Percentiles rank a stretch among this genome's conserved stretches.
Evolutionary conservation across 306 rosid species (phyloP).

Genomic region (Pyrus pyrifolia): DNA sequence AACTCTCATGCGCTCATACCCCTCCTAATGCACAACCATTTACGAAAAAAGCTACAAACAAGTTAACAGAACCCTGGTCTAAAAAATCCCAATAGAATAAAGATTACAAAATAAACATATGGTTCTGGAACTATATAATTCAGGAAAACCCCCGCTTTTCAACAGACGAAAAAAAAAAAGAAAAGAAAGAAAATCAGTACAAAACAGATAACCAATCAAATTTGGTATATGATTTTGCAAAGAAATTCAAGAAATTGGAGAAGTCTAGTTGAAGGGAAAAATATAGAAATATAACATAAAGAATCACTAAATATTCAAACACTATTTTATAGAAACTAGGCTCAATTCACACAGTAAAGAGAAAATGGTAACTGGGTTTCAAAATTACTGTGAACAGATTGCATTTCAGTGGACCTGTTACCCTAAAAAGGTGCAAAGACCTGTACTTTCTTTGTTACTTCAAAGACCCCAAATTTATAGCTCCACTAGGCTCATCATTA

Average conservation of each 20-base stretch:
- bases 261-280: background rate
- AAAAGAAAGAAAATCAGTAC: background rate
- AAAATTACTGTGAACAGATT: constrained; percentile 1
- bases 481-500: constrained; percentile 10
- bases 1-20: background rate
- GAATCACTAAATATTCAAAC: background rate
- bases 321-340: background rate
- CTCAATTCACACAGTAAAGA: background rate
- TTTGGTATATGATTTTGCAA: background rate
- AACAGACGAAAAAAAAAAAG: background rate
- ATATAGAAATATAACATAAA: background rate
- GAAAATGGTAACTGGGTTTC: background rate
- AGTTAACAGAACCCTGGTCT: background rate
- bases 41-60: background rate
- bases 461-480: constrained; percentile 22
- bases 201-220: background rate
- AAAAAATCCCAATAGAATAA: background rate
- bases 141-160: constrained; percentile 4
- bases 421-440: constrained; percentile 4
- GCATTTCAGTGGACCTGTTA: background rate
- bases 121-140: background rate
- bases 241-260: background rate
- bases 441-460: constrained; percentile 7
- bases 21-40: background rate
- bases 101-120: background rate